Evolutionary conservation across 2,329 filamentous ascomycete species (phyloP), one percentile per base, ranked within the genome.

Genomic region (Cladosporium sp.): DNA sequence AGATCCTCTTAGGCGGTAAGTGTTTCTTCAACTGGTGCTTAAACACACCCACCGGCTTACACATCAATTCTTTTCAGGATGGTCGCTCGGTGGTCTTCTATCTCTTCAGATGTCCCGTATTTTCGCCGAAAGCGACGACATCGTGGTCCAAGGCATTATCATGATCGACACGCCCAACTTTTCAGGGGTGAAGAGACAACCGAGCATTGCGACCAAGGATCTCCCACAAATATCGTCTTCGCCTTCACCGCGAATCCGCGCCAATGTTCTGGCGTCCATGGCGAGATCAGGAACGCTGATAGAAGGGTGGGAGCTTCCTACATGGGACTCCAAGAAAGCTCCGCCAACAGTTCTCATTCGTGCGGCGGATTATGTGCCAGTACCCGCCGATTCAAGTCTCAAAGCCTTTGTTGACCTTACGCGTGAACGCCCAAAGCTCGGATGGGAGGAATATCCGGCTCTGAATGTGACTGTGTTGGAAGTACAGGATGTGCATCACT

Each of bases 161-260:
- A 57, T 57, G 52, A 57, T 57, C 52, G 52, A 57, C 32, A 30
- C 52, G 10, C 32, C 32, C 52, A 47, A 47, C 32, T 30, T 57
- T 24, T 34, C 26, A n/a, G 24, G 24, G 10, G 52, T 57, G 2
- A 57, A 57, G 12, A 24, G 32, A 18, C 10, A 30, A 30, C 24
- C 52, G 2, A 30, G 28, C n/a, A 57, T 30, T 24, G 41, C 41
- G 41, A 47, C 41, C 41, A 47, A 47, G 10, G 41, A 47, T 7
- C n/a, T 47, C 7, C 41, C 41, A 24, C n/a, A 47, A 1, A 47
- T 47, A 1, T 47, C 41, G 21, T 47, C 41, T 24, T 47, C 41
- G 21, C 26, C 52, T 3, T 57, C 52, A n/a, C 52, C 26, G 1
- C 26, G 52, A 11, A 57, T 57, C 8, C 26, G 32, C 15, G 52